phyloP scores from a whole-genome alignment of 495 filamentous ascomycete genomes.

The Pyrenula aspistea region DNA sequence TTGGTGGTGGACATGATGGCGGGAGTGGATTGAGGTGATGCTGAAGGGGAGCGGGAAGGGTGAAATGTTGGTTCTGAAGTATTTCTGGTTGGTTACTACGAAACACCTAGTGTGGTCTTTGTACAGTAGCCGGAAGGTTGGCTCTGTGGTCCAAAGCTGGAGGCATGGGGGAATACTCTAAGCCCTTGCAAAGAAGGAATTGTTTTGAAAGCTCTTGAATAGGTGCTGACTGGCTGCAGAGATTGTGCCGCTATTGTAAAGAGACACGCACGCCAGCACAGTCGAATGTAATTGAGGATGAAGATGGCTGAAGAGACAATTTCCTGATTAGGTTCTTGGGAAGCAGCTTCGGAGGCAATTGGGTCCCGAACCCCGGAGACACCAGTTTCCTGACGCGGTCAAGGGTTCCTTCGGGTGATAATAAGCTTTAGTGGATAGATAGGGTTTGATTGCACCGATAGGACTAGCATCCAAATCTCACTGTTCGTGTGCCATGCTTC shows the following conservation, averaged over 20 bases:
- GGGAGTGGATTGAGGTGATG: neutral
- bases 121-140: neutral
- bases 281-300: neutral
- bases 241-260: neutral
- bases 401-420: neutral
- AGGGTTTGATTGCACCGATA: neutral
- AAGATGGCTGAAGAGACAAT: neutral
- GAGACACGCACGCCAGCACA: neutral
- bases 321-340: neutral
- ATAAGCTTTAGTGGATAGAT: neutral
- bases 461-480: too few species aligned
- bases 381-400: neutral
- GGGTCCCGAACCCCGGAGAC: neutral
- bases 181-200: neutral
- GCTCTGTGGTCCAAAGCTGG: neutral
- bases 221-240: neutral
- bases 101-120: neutral
- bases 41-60: neutral
- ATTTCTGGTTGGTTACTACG: neutral
- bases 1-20: neutral
- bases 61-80: neutral
- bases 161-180: neutral
- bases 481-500: too few species aligned
- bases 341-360: neutral
- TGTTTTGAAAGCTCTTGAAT: neutral